phyloP scores from a whole-genome alignment of 2,329 filamentous ascomycete genomes.

The Alternaria viburni region DNA sequence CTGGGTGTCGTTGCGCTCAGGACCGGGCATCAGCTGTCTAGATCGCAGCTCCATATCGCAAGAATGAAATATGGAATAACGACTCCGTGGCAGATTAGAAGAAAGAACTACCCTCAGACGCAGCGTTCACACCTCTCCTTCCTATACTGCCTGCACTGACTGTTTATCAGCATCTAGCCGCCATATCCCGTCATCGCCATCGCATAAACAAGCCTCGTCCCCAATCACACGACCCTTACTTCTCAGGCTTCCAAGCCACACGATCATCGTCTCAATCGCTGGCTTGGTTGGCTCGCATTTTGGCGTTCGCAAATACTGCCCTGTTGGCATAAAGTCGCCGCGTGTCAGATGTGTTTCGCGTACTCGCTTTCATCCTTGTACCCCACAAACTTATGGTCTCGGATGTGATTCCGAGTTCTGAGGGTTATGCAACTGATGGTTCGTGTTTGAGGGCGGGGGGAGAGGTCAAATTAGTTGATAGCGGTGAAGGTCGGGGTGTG shows the following conservation, averaged over 20 bases:
- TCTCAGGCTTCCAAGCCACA: not conserved
- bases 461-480: not conserved
- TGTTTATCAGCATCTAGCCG: not conserved
- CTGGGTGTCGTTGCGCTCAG: conserved; percentile 16
- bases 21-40: not conserved
- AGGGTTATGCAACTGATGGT: not conserved
- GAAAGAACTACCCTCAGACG: not conserved
- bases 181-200: not conserved
- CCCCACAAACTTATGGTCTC: not conserved
- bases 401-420: not conserved
- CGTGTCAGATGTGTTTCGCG: not conserved
- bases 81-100: not conserved
- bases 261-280: not conserved
- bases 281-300: not conserved
- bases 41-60: not conserved
- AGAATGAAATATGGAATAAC: not conserved
- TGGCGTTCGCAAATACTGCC: not conserved
- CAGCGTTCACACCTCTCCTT: not conserved
- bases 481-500: not conserved
- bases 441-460: not conserved
- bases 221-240: not conserved
- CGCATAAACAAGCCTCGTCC: not conserved
- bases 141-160: not conserved
- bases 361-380: not conserved
- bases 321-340: not conserved